phyloP scores from a whole-genome alignment of 2,329 filamentous ascomycete species.

The Xylariaceae sp. region DNA sequence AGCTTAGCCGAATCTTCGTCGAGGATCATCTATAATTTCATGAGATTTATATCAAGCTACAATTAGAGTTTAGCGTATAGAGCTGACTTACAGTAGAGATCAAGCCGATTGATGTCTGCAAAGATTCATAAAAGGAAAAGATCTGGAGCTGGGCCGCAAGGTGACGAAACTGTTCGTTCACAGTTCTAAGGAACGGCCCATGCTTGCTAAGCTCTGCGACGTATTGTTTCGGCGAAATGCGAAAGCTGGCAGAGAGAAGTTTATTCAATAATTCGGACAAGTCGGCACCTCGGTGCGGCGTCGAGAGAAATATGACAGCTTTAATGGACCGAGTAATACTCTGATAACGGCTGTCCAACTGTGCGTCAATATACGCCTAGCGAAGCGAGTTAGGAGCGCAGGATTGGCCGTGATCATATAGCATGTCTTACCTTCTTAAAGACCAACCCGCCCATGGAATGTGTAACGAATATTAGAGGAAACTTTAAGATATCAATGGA shows the following conservation, averaged over 20 bases:
- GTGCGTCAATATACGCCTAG: no score
- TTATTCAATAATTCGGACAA: constrained; percentile 29
- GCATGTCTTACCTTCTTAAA: constrained; percentile 24
- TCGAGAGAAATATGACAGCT: constrained; percentile 32
- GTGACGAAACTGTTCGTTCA: constrained; percentile 42
- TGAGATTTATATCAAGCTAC: not conserved
- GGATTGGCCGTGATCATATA: no score
- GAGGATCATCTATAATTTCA: constrained; percentile 22
- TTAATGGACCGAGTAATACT: constrained; percentile 8
- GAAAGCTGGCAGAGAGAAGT: constrained; percentile 15
- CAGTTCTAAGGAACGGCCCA: constrained; percentile 28
- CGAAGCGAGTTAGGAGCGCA: no score
- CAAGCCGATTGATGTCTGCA: constrained; percentile 23
- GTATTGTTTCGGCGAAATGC: constrained; percentile 28
- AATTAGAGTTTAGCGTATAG: not conserved
- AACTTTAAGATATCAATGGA: not conserved
- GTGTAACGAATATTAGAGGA: constrained; percentile 30
- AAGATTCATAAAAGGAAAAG: constrained; percentile 42
- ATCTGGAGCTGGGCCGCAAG: constrained; percentile 34
- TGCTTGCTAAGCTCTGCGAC: constrained; percentile 30
- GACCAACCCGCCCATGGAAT: constrained; percentile 33
- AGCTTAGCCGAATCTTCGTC: constrained; percentile 45
- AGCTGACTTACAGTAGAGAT: constrained; percentile 6
- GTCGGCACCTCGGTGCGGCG: constrained; percentile 32
- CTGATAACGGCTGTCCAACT: no score